Percentiles rank a stretch among this genome's conserved stretches.
Conservation (phyloP, 805 yeast species). For the Ogataea paraovalis region DNA sequence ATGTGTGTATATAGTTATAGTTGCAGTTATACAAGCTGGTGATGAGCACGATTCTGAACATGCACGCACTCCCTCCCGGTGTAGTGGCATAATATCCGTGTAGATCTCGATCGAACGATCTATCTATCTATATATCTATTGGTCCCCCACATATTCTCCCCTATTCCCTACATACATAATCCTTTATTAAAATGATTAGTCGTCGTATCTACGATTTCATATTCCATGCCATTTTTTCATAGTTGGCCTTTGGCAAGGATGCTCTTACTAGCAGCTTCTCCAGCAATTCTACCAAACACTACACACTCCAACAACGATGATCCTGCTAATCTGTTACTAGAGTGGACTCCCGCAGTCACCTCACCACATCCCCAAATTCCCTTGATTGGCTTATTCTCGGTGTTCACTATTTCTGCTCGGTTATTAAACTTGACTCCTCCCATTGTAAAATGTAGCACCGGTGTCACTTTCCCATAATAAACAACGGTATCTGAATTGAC, state of each 20-base stretch:
- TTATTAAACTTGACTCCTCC: conserved; percentile 59
- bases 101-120: too few relatives aligned
- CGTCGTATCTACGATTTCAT: too few relatives aligned
- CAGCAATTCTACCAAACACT: conserved; percentile 59
- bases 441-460: conserved; percentile 65
- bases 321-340: conserved; percentile 61
- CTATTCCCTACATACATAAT: too few relatives aligned
- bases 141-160: too few relatives aligned
- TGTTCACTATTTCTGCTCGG: conserved; percentile 36
- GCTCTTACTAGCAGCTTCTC: conserved; percentile 29
- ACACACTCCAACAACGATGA: conserved; percentile 60
- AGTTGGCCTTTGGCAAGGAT: neutral
- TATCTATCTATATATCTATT: too few relatives aligned
- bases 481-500: conserved; percentile 24
- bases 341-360: conserved; percentile 68
- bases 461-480: conserved; percentile 50
- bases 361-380: conserved; percentile 67
- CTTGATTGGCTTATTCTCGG: conserved; percentile 28
- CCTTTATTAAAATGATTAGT: too few relatives aligned
- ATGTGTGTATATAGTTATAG: too few relatives aligned
- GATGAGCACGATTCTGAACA: too few relatives aligned
- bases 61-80: too few relatives aligned
- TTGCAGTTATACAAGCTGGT: too few relatives aligned
- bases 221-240: neutral
- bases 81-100: too few relatives aligned